Conservation (phyloP, 208 protist species). For the Wallacemonas sp. region DNA sequence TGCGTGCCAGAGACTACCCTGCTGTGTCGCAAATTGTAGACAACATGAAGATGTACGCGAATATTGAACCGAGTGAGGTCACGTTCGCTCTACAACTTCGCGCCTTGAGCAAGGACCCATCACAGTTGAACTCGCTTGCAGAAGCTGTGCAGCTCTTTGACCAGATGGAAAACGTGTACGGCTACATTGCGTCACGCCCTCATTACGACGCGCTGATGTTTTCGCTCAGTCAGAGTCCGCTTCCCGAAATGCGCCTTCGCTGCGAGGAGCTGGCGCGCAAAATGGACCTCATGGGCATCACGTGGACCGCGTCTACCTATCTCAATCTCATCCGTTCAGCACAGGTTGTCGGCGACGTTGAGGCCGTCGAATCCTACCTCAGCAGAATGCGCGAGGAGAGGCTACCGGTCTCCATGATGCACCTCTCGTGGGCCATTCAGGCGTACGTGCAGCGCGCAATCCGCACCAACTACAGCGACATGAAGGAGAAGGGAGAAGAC, state of each 20-base stretch:
- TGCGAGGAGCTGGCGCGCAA: conserved; percentile 87
- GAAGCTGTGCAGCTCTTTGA: conserved; percentile 89
- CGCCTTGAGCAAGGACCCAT: conserved; percentile 67
- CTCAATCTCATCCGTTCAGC: conserved; percentile 81
- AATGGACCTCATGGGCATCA: conserved; percentile 90
- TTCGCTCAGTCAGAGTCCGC: conserved; percentile 67
- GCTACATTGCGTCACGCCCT: conserved; percentile 80
- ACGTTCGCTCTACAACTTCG: conserved; percentile 83
- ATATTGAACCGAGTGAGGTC: conserved; percentile 90
- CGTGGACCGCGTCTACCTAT: conserved; percentile 83
- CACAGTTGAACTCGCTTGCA: conserved; percentile 71
- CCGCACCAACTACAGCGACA: conserved; percentile 62
- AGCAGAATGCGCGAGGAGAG: conserved; percentile 82
- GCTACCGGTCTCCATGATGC: conserved; percentile 52
- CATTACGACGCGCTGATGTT: conserved; percentile 89
- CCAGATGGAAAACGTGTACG: conserved; percentile 91
- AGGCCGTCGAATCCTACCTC: conserved; percentile 69
- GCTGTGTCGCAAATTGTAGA: conserved; percentile 81
- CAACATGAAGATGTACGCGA: conserved; percentile 93
- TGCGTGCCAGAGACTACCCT: conserved; percentile 78
- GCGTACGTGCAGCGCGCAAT: conserved; percentile 76
- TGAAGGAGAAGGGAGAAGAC: conserved; percentile 57
- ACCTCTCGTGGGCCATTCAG: conserved; percentile 81
- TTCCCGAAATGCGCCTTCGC: conserved; percentile 80
- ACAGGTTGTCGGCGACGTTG: conserved; percentile 82